phyloP scores from a whole-genome alignment of 2,329 filamentous ascomycete species.

The Beauveria asiatica region DNA sequence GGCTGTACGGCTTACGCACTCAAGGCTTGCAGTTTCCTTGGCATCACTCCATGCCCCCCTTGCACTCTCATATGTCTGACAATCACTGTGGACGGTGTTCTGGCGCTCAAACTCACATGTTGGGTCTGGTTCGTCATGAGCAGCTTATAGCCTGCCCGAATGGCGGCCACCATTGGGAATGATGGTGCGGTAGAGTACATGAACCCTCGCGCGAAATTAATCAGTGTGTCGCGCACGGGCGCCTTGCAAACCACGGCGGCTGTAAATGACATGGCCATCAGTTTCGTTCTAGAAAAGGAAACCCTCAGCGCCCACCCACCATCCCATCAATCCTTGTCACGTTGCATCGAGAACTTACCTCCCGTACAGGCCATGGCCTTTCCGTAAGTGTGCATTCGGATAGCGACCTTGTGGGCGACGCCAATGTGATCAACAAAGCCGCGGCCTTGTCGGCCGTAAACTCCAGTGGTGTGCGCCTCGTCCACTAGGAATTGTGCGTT shows the following conservation, averaged over 20 bases:
- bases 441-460: slow-evolving; percentile 37
- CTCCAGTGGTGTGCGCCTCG: slow-evolving; percentile 44
- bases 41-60: neutral
- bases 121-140: slow-evolving; percentile 11
- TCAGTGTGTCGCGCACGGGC: slow-evolving; percentile 14
- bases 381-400: slow-evolving; percentile 40
- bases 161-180: slow-evolving; percentile 16
- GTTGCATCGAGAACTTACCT: slow-evolving; percentile 11
- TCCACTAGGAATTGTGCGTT: slow-evolving; percentile 43
- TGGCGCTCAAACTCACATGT: slow-evolving; percentile 2
- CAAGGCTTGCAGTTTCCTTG: neutral
- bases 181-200: slow-evolving; percentile 17
- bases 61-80: neutral
- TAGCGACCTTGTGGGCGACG: slow-evolving; percentile 37
- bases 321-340: neutral
- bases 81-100: neutral
- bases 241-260: slow-evolving; percentile 16
- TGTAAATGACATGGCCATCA: neutral
- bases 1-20: neutral
- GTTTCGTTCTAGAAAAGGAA: neutral
- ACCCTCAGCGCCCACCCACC: neutral
- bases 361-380: slow-evolving; percentile 38
- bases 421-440: slow-evolving; percentile 41
- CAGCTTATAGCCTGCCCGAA: slow-evolving; percentile 16
- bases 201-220: slow-evolving; percentile 16